Conservation (phyloP, 805 yeast genomes). For the Spathaspora arborariae region DNA sequence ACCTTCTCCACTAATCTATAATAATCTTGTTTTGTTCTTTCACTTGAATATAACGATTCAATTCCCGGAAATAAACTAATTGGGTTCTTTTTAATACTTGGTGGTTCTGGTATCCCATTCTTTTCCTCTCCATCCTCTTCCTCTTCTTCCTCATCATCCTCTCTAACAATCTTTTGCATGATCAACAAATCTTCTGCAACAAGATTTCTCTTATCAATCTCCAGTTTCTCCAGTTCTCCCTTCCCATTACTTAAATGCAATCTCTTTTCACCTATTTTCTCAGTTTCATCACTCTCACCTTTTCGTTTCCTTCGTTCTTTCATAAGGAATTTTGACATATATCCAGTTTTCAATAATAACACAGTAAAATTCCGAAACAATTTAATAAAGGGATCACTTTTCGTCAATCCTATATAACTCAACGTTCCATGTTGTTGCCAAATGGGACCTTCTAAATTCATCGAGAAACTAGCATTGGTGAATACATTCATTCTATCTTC, state of each 20-base stretch:
- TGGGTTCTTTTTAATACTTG: background rate
- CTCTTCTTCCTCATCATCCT: background rate
- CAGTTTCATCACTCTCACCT: too few relatives aligned
- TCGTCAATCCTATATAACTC: constrained; percentile 37
- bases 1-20: constrained; percentile 25
- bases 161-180: constrained; percentile 1
- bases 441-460: constrained; percentile 32
- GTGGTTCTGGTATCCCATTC: background rate
- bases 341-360: constrained; percentile 30
- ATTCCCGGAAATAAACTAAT: background rate
- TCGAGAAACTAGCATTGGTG: constrained; percentile 30
- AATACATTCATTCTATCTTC: constrained; percentile 31
- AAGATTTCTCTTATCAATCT: background rate
- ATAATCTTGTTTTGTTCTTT: constrained; percentile 19
- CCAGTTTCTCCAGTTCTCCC: constrained; percentile 2
- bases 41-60: constrained; percentile 15
- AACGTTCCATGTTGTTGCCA: constrained; percentile 40
- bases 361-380: constrained; percentile 33
- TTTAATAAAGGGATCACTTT: constrained; percentile 37
- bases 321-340: constrained; percentile 26
- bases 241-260: background rate
- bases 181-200: constrained; percentile 9
- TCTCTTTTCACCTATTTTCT: background rate
- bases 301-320: constrained; percentile 12
- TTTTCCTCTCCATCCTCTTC: background rate